Base-by-base conservation (phyloP, 805 yeast genomes). In the Metschnikowia amazonensis region DNA sequence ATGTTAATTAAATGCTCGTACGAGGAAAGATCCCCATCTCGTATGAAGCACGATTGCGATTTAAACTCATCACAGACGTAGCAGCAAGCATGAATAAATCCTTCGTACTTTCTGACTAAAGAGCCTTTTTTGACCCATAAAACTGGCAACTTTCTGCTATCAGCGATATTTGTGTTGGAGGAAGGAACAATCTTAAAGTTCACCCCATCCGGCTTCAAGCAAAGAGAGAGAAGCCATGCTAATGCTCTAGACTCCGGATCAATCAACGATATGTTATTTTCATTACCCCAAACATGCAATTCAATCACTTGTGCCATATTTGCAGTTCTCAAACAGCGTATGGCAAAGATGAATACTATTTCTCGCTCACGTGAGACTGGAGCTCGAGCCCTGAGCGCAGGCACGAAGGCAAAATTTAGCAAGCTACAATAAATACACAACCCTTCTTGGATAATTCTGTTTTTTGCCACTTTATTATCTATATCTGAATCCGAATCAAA, bases 201-300 rank as follows among this genome's bases (percentile, higher is more conserved):
- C 9, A 64, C 53, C 3, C 52, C 45, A 7, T 42, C 42, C 2
- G 59, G 40, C 25, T 36, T 29, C 38, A 50, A 24, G 46, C 65
- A 53, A 42, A 60, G 40, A 53, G 52, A 35, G 45, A 76, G 56
- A 32, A 74, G 63, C 75, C 79, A 74, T 0, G 65, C 57, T 4
- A 69, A 50, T 0, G 84, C 84, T 11, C 77, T 46, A 8, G 77
- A 73, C 42, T 78, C 80, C 0, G 83, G 77, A 32, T 77, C 77
- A 33, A 80, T 69, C 2, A 71, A 55, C 0, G 82, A 76, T 1
- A 76, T 55, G 32, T 57, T 53, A 18, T 44, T 20, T 52, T 48
- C 55, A n/a, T 48, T 51, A 1, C 86, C 86, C 86, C 85, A 81
- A 4, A 77, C 74, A 55, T 77, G 81, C 21, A 77, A 56, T 47